Percentiles rank a stretch among this genome's conserved stretches.
Conservation (phyloP, 2,329 filamentous ascomycete genomes). For the Fonsecaea multimorphosa region DNA sequence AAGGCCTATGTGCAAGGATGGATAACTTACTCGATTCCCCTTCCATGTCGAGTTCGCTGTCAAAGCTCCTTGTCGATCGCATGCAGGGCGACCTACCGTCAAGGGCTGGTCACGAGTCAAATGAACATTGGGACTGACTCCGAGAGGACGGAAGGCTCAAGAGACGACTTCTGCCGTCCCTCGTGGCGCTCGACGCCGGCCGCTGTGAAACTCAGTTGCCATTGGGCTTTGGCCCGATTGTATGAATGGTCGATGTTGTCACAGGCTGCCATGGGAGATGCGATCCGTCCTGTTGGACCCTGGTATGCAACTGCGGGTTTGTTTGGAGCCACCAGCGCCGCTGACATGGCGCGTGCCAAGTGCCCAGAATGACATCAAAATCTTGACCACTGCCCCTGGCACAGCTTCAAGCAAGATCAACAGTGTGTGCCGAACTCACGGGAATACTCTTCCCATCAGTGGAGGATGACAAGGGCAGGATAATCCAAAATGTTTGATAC, state of each 20-base stretch:
- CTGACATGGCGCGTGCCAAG: background rate
- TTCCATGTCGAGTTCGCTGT: background rate
- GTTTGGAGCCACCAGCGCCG: background rate
- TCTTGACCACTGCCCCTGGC: background rate
- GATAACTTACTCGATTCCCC: background rate
- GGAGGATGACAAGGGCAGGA: background rate
- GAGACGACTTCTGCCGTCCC: background rate
- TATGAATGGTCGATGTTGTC: background rate
- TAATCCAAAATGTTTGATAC: background rate
- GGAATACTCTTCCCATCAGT: background rate
- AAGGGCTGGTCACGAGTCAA: background rate
- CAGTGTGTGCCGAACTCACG: background rate
- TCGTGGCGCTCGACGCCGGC: background rate
- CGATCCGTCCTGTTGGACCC: conserved; percentile 4
- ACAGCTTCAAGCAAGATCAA: background rate
- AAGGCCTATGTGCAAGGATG: background rate
- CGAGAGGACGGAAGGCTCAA: background rate
- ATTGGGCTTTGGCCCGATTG: background rate
- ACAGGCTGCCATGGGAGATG: background rate
- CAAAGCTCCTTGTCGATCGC: conserved; percentile 1
- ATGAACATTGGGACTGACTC: background rate
- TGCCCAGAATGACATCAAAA: background rate
- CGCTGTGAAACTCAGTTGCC: background rate
- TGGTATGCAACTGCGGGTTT: background rate
- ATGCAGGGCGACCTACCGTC: background rate